Evolutionary conservation across 805 yeast genomes (phyloP).

Genomic region (Candida sakaeoensis): DNA sequence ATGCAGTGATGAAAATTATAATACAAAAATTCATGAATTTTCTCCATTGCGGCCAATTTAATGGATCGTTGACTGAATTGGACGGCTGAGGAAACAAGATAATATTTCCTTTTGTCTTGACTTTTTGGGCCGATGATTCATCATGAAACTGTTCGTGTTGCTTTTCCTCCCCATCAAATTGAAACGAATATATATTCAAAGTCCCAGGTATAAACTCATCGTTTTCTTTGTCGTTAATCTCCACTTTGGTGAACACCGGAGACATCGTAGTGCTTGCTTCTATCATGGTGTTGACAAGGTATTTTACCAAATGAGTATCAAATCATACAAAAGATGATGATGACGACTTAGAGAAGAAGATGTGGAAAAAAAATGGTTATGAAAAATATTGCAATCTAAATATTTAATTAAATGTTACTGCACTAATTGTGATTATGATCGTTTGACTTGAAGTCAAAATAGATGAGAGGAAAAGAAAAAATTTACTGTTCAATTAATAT

Average conservation of each 20-base stretch:
- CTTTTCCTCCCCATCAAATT: constrained; percentile 9
- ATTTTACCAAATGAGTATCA: not conserved
- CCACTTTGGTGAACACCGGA: constrained; percentile 12
- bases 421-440: not conserved
- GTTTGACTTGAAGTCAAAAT: not conserved
- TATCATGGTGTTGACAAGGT: no score
- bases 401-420: not conserved
- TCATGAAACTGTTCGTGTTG: constrained; percentile 4
- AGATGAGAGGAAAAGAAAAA: constrained; percentile 4
- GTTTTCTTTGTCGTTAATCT: constrained; percentile 27
- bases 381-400: no score
- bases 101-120: constrained; percentile 25
- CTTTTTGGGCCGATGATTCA: constrained; percentile 6
- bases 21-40: constrained; percentile 38
- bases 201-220: constrained; percentile 55
- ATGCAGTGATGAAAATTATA: constrained; percentile 39
- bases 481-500: not conserved
- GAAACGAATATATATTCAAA: constrained; percentile 40
- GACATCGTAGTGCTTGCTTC: not conserved
- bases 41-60: constrained; percentile 37
- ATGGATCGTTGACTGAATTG: constrained; percentile 48
- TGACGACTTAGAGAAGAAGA: not conserved
- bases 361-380: not conserved
- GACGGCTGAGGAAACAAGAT: constrained; percentile 47
- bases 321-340: not conserved